These are phyloP conservation scores for Claviceps humidiphila DNA, from an alignment of 2,329 filamentous ascomycete species.

Conservation along the genomic window DNA sequence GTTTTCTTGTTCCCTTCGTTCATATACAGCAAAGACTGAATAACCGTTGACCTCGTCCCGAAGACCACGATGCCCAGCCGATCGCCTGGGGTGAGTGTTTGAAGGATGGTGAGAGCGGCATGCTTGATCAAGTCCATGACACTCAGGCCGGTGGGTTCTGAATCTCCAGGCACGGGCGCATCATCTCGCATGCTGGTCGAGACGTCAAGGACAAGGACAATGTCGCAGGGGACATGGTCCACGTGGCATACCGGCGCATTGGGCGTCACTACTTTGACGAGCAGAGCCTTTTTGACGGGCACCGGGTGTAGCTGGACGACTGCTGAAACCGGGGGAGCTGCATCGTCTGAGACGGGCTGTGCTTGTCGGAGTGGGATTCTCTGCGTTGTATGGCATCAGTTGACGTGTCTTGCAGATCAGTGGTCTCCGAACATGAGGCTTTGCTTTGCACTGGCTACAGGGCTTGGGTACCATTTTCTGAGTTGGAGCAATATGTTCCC, in stretches of 20 bases:
- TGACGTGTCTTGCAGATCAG: neutral
- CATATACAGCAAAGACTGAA: neutral
- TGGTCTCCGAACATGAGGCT: neutral
- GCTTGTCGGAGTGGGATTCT: neutral
- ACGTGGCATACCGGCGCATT: constrained; percentile 5
- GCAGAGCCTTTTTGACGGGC: neutral
- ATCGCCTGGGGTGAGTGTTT: constrained; percentile 40
- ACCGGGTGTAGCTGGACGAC: neutral
- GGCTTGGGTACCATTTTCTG: neutral
- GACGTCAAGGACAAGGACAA: constrained; percentile 49
- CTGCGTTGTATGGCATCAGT: neutral
- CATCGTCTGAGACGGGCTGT: neutral
- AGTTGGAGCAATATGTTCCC: too few species aligned
- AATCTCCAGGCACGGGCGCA: constrained; percentile 34
- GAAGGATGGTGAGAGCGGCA: constrained; percentile 42
- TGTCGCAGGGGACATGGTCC: constrained; percentile 39
- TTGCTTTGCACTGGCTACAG: neutral
- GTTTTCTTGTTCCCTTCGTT: neutral
- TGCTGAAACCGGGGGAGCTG: neutral
- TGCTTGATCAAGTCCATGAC: constrained; percentile 49
- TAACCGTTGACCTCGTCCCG: neutral
- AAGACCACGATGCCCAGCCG: constrained; percentile 13
- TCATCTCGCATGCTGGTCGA: constrained; percentile 40
- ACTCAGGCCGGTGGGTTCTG: constrained; percentile 36
- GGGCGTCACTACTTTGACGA: neutral